Percentiles rank a stretch among this genome's conserved stretches.
phyloP scores from a whole-genome alignment of 306 rosid genomes.

The Castanopsis chinensis region DNA sequence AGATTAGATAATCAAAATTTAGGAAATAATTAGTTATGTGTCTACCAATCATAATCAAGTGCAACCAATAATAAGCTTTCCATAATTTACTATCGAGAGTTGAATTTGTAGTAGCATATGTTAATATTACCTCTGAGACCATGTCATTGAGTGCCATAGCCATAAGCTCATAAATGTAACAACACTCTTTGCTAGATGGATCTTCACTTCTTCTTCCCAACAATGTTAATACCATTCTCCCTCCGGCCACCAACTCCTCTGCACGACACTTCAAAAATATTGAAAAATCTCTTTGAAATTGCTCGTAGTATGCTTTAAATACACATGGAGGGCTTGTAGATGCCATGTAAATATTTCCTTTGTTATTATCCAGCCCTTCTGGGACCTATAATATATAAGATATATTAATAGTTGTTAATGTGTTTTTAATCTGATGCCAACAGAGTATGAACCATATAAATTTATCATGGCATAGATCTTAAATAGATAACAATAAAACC shows the following conservation, averaged over 20 bases:
- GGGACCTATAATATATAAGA: conserved; percentile 43
- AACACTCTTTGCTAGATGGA: conserved; percentile 49
- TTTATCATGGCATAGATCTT: too few relatives aligned
- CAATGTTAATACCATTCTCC: conserved; percentile 52
- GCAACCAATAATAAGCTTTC: too few relatives aligned
- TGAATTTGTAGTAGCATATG: too few relatives aligned
- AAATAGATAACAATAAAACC: too few relatives aligned
- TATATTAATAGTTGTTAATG: not conserved
- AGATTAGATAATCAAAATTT: too few relatives aligned
- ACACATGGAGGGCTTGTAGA: conserved; percentile 46
- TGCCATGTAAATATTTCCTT: conserved; percentile 54
- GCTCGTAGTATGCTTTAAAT: conserved; percentile 40
- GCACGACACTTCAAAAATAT: conserved; percentile 46
- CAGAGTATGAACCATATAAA: too few relatives aligned
- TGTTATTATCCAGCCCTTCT: conserved; percentile 45
- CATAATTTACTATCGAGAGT: too few relatives aligned
- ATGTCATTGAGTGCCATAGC: conserved; percentile 46
- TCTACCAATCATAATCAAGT: too few relatives aligned
- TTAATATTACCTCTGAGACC: conserved; percentile 38
- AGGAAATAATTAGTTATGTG: too few relatives aligned
- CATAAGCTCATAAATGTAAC: conserved; percentile 57
- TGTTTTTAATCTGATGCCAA: too few relatives aligned
- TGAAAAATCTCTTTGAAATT: conserved; percentile 53
- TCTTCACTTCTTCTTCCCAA: conserved; percentile 52
- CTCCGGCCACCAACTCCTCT: conserved; percentile 44